Percentiles rank a stretch among this genome's conserved stretches.
phyloP scores from a whole-genome alignment of 2,329 filamentous ascomycete species.

The Sclerotinia borealis region DNA sequence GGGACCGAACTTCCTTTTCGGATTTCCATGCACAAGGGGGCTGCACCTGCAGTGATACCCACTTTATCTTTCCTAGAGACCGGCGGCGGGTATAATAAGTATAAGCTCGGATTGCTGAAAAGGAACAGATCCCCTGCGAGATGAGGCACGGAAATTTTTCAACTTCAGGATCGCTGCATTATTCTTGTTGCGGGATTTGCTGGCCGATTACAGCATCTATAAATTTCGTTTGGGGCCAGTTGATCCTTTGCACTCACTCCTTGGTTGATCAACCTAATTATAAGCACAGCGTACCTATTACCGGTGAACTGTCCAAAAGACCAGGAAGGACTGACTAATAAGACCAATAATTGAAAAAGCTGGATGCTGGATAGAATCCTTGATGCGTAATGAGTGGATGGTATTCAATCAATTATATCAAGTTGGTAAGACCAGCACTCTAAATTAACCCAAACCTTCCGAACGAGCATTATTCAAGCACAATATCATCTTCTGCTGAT shows the following conservation, averaged over 20 bases:
- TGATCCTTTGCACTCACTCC: not conserved
- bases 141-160: not conserved
- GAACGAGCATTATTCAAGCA: not conserved
- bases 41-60: not conserved
- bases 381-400: not conserved
- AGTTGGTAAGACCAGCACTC: not conserved
- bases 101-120: constrained; percentile 6
- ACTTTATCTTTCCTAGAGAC: not conserved
- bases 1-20: constrained; percentile 9
- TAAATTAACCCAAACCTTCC: not conserved
- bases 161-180: constrained; percentile 5
- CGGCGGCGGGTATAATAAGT: constrained; percentile 1
- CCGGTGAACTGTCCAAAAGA: not conserved
- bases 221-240: constrained; percentile 1
- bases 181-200: not conserved
- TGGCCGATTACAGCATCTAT: too few species aligned
- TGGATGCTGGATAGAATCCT: not conserved
- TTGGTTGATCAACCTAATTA: not conserved
- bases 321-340: too few species aligned
- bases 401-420: not conserved
- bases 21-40: not conserved
- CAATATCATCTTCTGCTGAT: not conserved
- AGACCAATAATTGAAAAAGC: constrained; percentile 3
- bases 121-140: constrained; percentile 3
- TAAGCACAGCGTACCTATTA: not conserved